phyloP scores from a whole-genome alignment of 2,329 filamentous ascomycete genomes.

The Didymosphaeria variabile region DNA sequence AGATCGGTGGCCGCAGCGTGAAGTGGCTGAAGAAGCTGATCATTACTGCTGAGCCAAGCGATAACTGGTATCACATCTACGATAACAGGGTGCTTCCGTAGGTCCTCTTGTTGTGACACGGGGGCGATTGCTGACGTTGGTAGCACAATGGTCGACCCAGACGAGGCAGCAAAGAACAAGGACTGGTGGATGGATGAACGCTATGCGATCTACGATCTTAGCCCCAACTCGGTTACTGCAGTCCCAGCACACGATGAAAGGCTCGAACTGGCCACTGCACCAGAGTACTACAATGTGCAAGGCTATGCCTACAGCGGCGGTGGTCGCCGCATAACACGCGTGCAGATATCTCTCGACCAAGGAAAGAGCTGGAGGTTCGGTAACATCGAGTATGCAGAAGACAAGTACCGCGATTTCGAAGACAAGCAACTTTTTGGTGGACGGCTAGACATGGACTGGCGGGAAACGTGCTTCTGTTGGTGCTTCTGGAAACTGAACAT shows the following conservation, averaged over 20 bases:
- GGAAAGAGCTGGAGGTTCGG: slow-evolving; percentile 82
- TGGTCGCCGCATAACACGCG: slow-evolving; percentile 81
- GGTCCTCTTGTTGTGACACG: slow-evolving; percentile 28
- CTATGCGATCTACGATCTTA: slow-evolving; percentile 93
- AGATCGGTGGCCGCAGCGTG: slow-evolving; percentile 90
- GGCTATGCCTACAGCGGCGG: slow-evolving; percentile 92
- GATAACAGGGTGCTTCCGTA: slow-evolving; percentile 87
- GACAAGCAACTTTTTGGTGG: slow-evolving; percentile 77
- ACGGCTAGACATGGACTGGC: slow-evolving; percentile 79
- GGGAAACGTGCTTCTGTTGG: slow-evolving; percentile 88
- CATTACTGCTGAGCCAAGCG: slow-evolving; percentile 78
- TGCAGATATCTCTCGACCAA: slow-evolving; percentile 84
- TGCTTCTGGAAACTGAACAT: slow-evolving; percentile 87
- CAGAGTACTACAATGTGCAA: slow-evolving; percentile 69
- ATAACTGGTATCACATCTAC: slow-evolving; percentile 96
- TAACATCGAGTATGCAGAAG: slow-evolving; percentile 83
- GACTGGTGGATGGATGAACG: slow-evolving; percentile 88
- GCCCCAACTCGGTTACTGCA: slow-evolving; percentile 82
- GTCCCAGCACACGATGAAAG: slow-evolving; percentile 82
- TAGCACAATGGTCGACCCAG: slow-evolving; percentile 80
- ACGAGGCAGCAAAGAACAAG: slow-evolving; percentile 76
- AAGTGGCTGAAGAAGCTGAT: slow-evolving; percentile 90
- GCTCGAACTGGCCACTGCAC: slow-evolving; percentile 60
- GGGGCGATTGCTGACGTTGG: slow-evolving; percentile 6
- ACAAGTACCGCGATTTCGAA: slow-evolving; percentile 75